Base-by-base conservation (phyloP, 2,329 filamentous ascomycete genomes). In the Alternaria consortialis region DNA sequence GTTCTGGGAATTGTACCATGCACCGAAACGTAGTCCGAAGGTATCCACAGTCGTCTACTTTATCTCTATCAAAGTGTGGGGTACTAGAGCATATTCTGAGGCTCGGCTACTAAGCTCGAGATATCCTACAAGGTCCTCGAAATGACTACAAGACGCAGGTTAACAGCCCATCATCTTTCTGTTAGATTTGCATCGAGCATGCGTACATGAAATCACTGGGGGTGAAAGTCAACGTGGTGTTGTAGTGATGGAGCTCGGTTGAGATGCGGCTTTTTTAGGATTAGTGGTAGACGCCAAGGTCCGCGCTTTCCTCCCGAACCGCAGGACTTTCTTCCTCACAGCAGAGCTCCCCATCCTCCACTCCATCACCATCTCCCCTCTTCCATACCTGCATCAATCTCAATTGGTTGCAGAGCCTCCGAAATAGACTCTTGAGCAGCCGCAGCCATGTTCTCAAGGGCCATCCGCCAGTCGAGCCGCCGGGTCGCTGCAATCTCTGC, bases 401-500 rank as follows among this genome's bases (percentile, higher is more conserved):
- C 78, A 80, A 80, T 80, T 80, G 77, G 73, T 78, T 72, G 78
- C 77, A 78, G 77, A 76, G 70, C 74, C 73, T 74, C 73, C 68
- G 62, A 60, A 74, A 72, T 79, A 79, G 76, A 75, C 74, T 79
- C 76, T 79, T 76, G 73, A 79, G 75, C 74, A 78, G 53, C 75
- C 82, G 82, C 83, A 85, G 82, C 66, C 82, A 97, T 98, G 94
- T 97, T 97, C 89, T 93, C 94, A 86, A 97, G 92, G 90, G 94
- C 94, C 87, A 88, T 98, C 86, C 90, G 94, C 87, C 93, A 97
- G 88, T 96, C 93, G 84, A 91, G 91, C 87, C 93, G 94, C 87
- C 91, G 92, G 84, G 92, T 94, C 85, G 91, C 92, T 86, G 93
- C 92, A 86, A 89, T 96, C 86, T 92, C 93, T 90, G 91, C 92